A percentile compares a stretch with the other conserved stretches of the same genome.
Conservation (phyloP, 2,329 filamentous ascomycete genomes). For the Bipolaris zeicola region DNA sequence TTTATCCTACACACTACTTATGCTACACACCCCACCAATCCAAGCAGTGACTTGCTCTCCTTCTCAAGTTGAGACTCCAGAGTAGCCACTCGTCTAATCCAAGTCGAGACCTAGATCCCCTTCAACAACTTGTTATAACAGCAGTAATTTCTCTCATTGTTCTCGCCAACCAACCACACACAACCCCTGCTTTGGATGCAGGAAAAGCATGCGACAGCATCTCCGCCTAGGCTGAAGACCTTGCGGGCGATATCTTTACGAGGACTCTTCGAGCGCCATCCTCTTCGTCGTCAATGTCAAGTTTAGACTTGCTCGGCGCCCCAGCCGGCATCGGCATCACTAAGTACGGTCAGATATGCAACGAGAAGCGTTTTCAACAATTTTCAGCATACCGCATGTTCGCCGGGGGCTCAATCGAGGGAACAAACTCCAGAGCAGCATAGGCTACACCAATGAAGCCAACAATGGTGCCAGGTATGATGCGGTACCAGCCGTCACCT, state of each 20-base stretch:
- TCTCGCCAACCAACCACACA: slow-evolving; percentile 9
- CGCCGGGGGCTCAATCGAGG: slow-evolving; percentile 59
- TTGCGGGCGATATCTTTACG: slow-evolving; percentile 4
- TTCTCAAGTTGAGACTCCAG: slow-evolving; percentile 8
- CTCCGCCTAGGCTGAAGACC: slow-evolving; percentile 11
- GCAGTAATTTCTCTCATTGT: neutral
- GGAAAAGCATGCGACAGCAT: slow-evolving; percentile 11
- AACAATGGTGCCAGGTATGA: slow-evolving; percentile 78
- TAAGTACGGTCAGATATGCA: slow-evolving; percentile 26
- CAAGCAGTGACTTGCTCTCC: neutral
- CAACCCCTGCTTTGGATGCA: slow-evolving; percentile 24
- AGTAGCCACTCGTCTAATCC: slow-evolving; percentile 1
- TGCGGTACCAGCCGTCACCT: slow-evolving; percentile 67
- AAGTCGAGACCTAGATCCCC: neutral
- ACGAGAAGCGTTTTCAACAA: too few relatives aligned
- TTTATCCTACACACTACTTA: slow-evolving; percentile 6
- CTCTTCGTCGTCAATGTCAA: slow-evolving; percentile 11
- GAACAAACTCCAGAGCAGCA: slow-evolving; percentile 57
- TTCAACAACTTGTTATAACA: neutral
- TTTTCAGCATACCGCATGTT: slow-evolving; percentile 55
- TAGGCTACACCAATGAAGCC: slow-evolving; percentile 81
- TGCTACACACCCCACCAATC: slow-evolving; percentile 17
- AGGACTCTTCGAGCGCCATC: slow-evolving; percentile 39
- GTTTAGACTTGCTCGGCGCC: slow-evolving; percentile 59
- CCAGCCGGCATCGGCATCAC: slow-evolving; percentile 60